These are phyloP conservation scores for Forsythia viridissima DNA, from an alignment of 257 asterid genomes.

Conservation along the genomic window DNA sequence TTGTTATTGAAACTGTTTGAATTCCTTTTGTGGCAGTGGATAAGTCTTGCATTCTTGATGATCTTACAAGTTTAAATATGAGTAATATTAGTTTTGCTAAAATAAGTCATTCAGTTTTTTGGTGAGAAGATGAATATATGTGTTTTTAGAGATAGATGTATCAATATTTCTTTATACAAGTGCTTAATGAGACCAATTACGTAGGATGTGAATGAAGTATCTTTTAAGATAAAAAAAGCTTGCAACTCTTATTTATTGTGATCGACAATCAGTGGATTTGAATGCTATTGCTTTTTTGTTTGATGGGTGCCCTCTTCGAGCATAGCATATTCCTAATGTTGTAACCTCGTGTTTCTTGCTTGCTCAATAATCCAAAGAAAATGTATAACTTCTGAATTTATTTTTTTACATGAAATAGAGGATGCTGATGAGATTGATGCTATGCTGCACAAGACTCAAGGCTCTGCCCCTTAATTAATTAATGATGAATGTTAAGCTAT, in stretches of 20 bases:
- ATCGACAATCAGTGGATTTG: conserved; percentile 43
- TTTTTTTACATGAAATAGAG: no score
- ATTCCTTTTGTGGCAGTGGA: background rate
- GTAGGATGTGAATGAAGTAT: conserved; percentile 54
- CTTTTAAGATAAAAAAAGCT: conserved; percentile 52
- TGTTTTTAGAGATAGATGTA: no score
- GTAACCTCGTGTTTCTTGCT: no score
- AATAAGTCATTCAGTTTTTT: background rate
- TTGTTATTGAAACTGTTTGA: background rate
- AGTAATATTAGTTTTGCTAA: no score
- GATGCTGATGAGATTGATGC: no score
- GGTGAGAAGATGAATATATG: background rate
- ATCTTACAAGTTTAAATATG: background rate
- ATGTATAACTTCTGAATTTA: no score
- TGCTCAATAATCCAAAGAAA: no score
- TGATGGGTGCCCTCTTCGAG: conserved; percentile 42
- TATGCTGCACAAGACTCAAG: no score
- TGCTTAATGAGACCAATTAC: background rate
- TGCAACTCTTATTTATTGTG: conserved; percentile 52
- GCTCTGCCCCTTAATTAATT: no score
- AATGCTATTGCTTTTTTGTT: conserved; percentile 43
- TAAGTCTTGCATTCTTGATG: background rate
- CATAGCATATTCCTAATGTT: no score
- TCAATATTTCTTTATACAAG: background rate
- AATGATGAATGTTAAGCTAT: no score